Conservation (phyloP, 2,329 filamentous ascomycete species). For the Calonectria fujianensis region DNA sequence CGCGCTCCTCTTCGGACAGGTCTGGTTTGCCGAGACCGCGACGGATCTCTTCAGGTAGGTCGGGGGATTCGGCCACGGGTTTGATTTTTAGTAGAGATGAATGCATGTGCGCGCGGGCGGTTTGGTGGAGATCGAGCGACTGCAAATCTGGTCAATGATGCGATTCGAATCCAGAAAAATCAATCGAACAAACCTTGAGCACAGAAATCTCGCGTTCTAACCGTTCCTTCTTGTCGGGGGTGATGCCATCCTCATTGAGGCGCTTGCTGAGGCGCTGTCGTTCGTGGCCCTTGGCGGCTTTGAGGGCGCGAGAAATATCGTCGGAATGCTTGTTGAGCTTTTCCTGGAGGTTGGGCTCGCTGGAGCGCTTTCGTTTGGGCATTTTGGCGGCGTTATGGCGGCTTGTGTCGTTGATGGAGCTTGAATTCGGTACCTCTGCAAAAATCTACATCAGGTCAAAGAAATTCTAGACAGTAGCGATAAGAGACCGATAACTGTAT, state of each 20-base stretch:
- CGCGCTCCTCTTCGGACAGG: conserved; percentile 70
- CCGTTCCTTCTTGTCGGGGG: conserved; percentile 71
- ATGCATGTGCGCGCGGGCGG: conserved; percentile 73
- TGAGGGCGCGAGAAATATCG: conserved; percentile 80
- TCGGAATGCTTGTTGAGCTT: conserved; percentile 74
- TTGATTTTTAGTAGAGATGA: conserved; percentile 74
- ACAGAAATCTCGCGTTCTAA: conserved; percentile 77
- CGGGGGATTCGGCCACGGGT: conserved; percentile 69
- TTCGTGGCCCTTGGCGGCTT: conserved; percentile 84
- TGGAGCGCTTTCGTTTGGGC: conserved; percentile 75
- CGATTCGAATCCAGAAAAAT: background rate
- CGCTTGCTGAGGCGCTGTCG: conserved; percentile 83
- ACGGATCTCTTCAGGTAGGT: conserved; percentile 70
- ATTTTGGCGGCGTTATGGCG: conserved; percentile 58
- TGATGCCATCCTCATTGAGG: conserved; percentile 67
- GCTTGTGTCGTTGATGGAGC: conserved; percentile 13
- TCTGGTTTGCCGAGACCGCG: conserved; percentile 69
- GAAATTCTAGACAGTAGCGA: conserved; percentile 51
- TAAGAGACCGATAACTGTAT: conserved; percentile 43
- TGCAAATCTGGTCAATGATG: conserved; percentile 49
- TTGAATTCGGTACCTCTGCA: conserved; percentile 43
- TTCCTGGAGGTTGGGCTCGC: conserved; percentile 67
- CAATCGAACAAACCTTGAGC: conserved; percentile 67
- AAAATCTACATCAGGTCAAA: conserved; percentile 73
- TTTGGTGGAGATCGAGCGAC: conserved; percentile 75